Evolutionary conservation across 805 yeast genomes (phyloP).

Genomic region (Yarrowia bubula): DNA sequence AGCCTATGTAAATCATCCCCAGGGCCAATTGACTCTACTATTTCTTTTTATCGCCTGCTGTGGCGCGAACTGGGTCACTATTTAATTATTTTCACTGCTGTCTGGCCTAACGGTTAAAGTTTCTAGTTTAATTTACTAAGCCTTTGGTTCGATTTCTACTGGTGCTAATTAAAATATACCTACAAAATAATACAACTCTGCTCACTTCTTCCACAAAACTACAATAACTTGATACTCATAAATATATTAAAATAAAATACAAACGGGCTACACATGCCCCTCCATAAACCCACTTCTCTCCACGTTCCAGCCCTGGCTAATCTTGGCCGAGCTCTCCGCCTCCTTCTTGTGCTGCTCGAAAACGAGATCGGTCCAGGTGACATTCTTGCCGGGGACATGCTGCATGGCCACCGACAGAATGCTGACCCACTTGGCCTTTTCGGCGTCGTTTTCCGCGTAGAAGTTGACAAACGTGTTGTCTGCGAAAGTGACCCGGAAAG

Average conservation of each 20-base stretch:
- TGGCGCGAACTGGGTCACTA: no score
- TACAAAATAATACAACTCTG: no score
- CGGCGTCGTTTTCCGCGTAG: slow-evolving; percentile 68
- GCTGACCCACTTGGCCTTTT: slow-evolving; percentile 64
- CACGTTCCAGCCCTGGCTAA: slow-evolving; percentile 5
- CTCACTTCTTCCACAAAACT: no score
- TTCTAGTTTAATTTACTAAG: no score
- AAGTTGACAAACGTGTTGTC: slow-evolving; percentile 82
- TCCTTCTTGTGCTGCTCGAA: slow-evolving; percentile 15
- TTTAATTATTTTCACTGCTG: no score
- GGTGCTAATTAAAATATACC: no score
- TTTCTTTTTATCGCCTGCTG: no score
- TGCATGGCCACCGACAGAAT: slow-evolving; percentile 39
- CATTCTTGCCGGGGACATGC: slow-evolving; percentile 24
- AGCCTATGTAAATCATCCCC: no score
- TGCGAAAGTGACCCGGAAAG: slow-evolving; percentile 70
- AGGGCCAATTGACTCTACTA: no score
- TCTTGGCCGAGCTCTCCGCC: slow-evolving; percentile 8
- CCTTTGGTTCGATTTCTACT: no score
- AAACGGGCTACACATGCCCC: neutral
- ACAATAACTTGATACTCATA: neutral
- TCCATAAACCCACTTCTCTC: slow-evolving; percentile 12
- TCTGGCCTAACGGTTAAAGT: no score
- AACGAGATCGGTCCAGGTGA: slow-evolving; percentile 22
- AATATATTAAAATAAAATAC: slow-evolving; percentile 8